phyloP scores from a whole-genome alignment of 371 early-diverging fungal genomes.

The Mortierella polycephala region DNA sequence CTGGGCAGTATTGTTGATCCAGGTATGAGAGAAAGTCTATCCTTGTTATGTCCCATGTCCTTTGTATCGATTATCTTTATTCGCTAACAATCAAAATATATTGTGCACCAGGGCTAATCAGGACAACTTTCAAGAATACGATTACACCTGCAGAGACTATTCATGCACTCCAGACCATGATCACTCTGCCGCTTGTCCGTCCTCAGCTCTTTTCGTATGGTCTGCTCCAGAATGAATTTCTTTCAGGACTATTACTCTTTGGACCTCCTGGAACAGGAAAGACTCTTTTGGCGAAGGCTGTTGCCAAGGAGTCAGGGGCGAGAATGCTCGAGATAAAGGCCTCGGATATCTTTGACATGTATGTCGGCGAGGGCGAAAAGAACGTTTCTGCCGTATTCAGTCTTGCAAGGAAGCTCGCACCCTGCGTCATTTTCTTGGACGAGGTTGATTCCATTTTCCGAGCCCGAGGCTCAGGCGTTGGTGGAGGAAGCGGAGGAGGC shows the following conservation, averaged over 20 bases:
- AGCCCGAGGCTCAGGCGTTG: constrained; percentile 73
- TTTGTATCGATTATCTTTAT: background rate
- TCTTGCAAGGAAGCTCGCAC: constrained; percentile 93
- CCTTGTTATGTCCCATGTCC: background rate
- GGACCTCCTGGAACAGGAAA: constrained; percentile 99
- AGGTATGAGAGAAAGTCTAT: constrained; percentile 45
- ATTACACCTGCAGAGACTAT: constrained; percentile 73
- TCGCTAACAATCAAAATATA: constrained; percentile 44
- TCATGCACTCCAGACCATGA: constrained; percentile 86
- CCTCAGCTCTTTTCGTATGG: constrained; percentile 85
- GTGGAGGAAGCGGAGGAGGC: constrained; percentile 62
- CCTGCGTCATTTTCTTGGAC: constrained; percentile 98
- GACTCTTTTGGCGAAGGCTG: constrained; percentile 96
- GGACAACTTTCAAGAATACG: constrained; percentile 72
- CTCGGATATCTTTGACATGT: constrained; percentile 96
- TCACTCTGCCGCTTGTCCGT: constrained; percentile 83
- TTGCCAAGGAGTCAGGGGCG: constrained; percentile 95
- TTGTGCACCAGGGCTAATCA: constrained; percentile 39
- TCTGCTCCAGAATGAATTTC: constrained; percentile 78
- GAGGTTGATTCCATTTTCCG: constrained; percentile 97
- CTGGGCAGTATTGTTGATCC: constrained; percentile 74
- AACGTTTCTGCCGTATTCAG: constrained; percentile 96
- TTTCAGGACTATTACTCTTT: constrained; percentile 91
- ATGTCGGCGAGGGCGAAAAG: constrained; percentile 99
- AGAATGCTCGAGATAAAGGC: constrained; percentile 93